A percentile compares a stretch with the other conserved stretches of the same genome.
Evolutionary conservation across 2,329 filamentous ascomycete species (phyloP).

Genomic region (Clarireedia hainanense): DNA sequence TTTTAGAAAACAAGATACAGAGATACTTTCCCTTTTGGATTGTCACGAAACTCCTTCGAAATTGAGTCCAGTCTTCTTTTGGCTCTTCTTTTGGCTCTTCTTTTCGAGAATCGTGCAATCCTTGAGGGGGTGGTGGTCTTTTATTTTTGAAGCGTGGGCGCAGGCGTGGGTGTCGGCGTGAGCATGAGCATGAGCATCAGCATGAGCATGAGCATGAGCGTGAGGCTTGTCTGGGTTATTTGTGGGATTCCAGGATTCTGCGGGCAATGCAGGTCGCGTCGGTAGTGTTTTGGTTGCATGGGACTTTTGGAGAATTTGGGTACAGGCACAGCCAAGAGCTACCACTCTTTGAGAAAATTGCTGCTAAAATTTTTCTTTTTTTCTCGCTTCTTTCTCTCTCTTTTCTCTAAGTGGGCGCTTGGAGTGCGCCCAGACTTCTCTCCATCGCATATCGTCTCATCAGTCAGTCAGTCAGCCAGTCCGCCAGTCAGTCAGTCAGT

Average conservation of each 20-base stretch:
- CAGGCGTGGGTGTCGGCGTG: too few relatives aligned
- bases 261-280: neutral
- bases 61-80: neutral
- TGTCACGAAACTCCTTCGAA: neutral
- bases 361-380: too few relatives aligned
- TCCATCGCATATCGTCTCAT: too few relatives aligned
- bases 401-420: too few relatives aligned
- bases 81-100: neutral
- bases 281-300: neutral
- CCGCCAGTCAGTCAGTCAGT: too few relatives aligned
- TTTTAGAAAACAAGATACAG: neutral
- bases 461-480: too few relatives aligned
- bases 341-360: too few relatives aligned
- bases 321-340: neutral
- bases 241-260: neutral
- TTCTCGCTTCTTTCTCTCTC: too few relatives aligned
- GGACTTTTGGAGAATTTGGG: neutral
- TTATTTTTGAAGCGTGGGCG: too few relatives aligned
- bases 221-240: neutral
- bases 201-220: neutral
- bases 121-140: too few relatives aligned
- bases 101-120: neutral
- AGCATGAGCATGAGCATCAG: too few relatives aligned
- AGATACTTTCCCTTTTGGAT: neutral
- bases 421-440: too few relatives aligned